Percentiles rank a stretch among this genome's conserved stretches.
Evolutionary conservation across 208 protist species (phyloP).

Genomic region (Leishmania amazonensis): DNA sequence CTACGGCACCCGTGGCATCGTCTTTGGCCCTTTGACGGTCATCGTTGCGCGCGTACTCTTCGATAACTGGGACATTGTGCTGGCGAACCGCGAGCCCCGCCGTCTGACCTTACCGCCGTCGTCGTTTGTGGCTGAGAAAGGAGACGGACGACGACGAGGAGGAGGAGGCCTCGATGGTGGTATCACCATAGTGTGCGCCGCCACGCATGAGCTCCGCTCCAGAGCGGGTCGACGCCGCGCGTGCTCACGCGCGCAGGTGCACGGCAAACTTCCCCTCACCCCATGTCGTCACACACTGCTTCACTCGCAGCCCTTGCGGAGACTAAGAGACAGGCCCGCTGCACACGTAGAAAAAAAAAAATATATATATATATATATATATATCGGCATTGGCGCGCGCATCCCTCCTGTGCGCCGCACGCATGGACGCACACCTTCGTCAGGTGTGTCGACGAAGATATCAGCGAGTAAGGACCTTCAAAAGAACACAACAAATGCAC

Average conservation of each 20-base stretch:
- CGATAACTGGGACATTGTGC: slow-evolving; percentile 75
- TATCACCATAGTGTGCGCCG: neutral
- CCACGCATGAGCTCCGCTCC: neutral
- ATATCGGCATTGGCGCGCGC: too few species aligned
- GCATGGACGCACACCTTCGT: neutral
- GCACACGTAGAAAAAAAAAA: neutral
- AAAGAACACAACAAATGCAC: too few species aligned
- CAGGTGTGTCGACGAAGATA: neutral
- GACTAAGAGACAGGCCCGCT: neutral
- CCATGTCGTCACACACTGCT: neutral
- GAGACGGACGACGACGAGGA: neutral
- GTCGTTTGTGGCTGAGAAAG: neutral
- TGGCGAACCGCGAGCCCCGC: slow-evolving; percentile 6
- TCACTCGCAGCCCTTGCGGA: neutral
- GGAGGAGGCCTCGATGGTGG: neutral
- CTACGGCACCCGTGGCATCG: slow-evolving; percentile 63
- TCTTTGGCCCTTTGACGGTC: slow-evolving; percentile 70
- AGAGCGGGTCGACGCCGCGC: neutral
- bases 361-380: neutral
- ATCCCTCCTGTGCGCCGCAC: neutral
- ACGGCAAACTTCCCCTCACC: neutral
- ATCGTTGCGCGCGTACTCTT: slow-evolving; percentile 75
- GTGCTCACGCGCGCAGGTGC: neutral
- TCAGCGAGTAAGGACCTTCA: neutral
- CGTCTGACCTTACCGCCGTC: neutral